Evolutionary conservation across 1,139 yeast species (phyloP), one percentile per base, ranked within the genome.

Genomic region (Nematodospora anomalae): DNA sequence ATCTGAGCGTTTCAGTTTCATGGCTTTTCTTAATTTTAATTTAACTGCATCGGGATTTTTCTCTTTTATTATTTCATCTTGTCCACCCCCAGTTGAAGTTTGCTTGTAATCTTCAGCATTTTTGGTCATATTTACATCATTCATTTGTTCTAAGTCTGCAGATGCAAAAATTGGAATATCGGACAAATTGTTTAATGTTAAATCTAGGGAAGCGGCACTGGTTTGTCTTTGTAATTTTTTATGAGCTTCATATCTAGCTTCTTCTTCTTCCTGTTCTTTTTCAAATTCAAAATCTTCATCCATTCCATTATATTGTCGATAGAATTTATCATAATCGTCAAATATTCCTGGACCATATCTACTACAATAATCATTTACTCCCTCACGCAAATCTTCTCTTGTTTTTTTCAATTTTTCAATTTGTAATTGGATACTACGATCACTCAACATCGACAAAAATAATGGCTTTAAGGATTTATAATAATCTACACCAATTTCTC

Each of bases 261-360:
- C 26, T 11, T 30, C 31, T 15, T 28, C 18, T 22, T 21, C 21
- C 13, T 28, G 32, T 16, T 28, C 33, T 14, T 20, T 14, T 16
- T 31, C 27, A n/a, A 21, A 10, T 16, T 28, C 35, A 15, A 10
- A n/a, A 9, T 27, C 38, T n/a, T 43, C 47, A 3, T 40, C 46
- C 6, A 33, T 26, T 8, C 47, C 44, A 37, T 58, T 58, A 47
- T 61, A 63, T 37, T 56, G 52, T 13, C 51, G 39, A 49, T 66
- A 66, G 35, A 70, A 60, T 28, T 53, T 49, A 26, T 59, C 60
- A 43, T 58, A 69, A 57, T 88, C 95, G 9, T 89, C 87, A 65
- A 80, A 88, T 44, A 88, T 59, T 48, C 76, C 74, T 0, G 95
- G 95, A 0, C 96, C 96, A 40, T 80, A 72, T 34, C 73, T 74